Evolutionary conservation across 2,329 filamentous ascomycete species (phyloP), one percentile per base, ranked within the genome.

Genomic region (Aspergillus pseudotamarii): DNA sequence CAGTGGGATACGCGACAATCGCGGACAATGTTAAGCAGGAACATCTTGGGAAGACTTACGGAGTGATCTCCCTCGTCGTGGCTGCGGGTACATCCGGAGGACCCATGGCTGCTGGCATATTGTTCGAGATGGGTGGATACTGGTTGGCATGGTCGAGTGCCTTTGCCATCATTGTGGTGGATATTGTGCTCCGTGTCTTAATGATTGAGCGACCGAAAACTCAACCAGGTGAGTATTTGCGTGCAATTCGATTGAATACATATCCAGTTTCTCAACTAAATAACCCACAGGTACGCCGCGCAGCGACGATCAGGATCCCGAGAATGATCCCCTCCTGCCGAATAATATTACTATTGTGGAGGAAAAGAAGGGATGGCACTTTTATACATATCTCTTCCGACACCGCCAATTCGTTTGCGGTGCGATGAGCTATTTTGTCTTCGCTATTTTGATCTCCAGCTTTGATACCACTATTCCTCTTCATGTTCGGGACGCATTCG

Each of bases 391-490:
- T 26, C 72, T 84, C 3, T 75, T 83, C 38, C 72, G 71, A 26
- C 79, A 80, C 23, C 76, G 75, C 23, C 79, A 80, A 11, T 76
- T 83, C 16, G 63, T 81, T 16, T 75, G 77, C 9, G 80, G 79
- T 0, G 74, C 82, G 1, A 77, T 79, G 72, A 79, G 77, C 16
- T 78, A 73, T 60, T 66, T 85, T 28, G 78, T 83, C 10, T 79
- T 84, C 67, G 81, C 82, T 0, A 78, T 82, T 32, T 73, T 86
- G 23, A 79, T 85, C 74, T 82, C 84, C 23, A 80, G 83, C 4
- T 86, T 87, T 60, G 86, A 88, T 64, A 81, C 83, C 1, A 83
- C 86, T 0, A 69, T 88, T 1, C 85, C 86, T 2, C 75, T 88
- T 0, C 86, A 84, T 66, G 83, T 87, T 9, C 78, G 82, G 48